Conservation (phyloP, 495 filamentous ascomycete species). For the Xylaria curta region DNA sequence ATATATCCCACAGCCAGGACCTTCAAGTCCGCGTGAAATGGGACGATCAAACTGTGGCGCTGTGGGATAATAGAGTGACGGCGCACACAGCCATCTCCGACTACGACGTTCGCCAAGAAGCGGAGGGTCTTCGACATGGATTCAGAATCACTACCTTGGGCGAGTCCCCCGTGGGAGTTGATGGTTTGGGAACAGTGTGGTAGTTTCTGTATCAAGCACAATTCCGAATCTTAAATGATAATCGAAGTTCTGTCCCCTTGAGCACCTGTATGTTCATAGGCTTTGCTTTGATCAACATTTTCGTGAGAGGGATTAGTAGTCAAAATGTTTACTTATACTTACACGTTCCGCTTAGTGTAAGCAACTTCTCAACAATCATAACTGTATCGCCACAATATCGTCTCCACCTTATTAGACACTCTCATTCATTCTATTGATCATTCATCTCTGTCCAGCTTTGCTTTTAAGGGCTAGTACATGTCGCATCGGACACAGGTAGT, state of each 20-base stretch:
- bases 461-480: not conserved
- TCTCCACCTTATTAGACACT: not conserved
- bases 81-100: conserved; percentile 62
- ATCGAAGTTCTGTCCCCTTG: not conserved
- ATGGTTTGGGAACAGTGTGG: conserved; percentile 51
- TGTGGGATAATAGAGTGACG: conserved; percentile 78
- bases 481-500: not conserved
- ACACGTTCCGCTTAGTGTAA: not conserved
- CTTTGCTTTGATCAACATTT: no score
- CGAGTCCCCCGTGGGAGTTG: conserved; percentile 52
- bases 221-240: not conserved
- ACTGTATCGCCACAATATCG: not conserved
- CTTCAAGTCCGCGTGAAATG: conserved; percentile 74
- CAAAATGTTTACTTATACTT: no score
- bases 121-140: conserved; percentile 55
- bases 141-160: conserved; percentile 55
- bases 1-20: conserved; percentile 61
- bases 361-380: not conserved
- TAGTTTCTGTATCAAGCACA: conserved; percentile 1
- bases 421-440: not conserved
- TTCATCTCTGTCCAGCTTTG: not conserved
- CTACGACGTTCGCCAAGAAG: conserved; percentile 53
- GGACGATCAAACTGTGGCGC: conserved; percentile 70
- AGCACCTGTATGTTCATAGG: not conserved
- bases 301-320: no score